Base-by-base conservation (phyloP, 1,284 basidiomycete species). In the Heliocybe sulcata region DNA sequence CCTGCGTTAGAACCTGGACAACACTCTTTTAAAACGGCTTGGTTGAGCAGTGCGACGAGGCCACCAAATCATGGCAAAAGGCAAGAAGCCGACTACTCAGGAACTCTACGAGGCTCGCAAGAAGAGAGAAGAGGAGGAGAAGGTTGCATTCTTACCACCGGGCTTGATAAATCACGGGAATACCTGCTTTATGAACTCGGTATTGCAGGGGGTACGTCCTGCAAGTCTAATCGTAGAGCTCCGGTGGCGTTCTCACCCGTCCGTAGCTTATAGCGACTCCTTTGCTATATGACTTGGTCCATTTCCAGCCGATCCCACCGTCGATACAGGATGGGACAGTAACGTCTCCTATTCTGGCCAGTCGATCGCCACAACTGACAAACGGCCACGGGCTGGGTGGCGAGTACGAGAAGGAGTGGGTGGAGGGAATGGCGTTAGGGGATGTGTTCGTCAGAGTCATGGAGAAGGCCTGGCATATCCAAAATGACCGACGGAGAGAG, bases 121-220 rank as follows among this genome's bases (percentile, higher is more conserved):
- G 61, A 74, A 76, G 56, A 74, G 77, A 62, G 85, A 87, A 65
- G 84, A 87, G 60, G 71, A 72, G 49, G 85, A 86, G 64, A 73
- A 69, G 61, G 67, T 71, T 4, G 82, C 82, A 0, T 73, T 77
- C 52, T 70, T 88, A 9, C 87, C 86, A 0, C 85, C 88, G 2
- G 92, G 92, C 1, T 77, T 94, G 33, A 68, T 87, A 60, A 94
- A 94, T 68, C 87, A 93, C 72, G 90, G 90, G 47, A 94, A 94
- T 70, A 94, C 92, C 0, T 94, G 92, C 71, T 95, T 93, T 71
- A 89, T 95, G 82, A 95, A 94, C 70, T 92, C 90, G 19, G 90
- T 92, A 20, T 74, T 95, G 35, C 92, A 85, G 65, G 77, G 79
- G 31, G 76, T 81, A 59, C 54, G 73, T 70, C 27, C 38, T 19